Conservation (phyloP, 177 flowering plant genomes). For the Vitis hybrid region DNA sequence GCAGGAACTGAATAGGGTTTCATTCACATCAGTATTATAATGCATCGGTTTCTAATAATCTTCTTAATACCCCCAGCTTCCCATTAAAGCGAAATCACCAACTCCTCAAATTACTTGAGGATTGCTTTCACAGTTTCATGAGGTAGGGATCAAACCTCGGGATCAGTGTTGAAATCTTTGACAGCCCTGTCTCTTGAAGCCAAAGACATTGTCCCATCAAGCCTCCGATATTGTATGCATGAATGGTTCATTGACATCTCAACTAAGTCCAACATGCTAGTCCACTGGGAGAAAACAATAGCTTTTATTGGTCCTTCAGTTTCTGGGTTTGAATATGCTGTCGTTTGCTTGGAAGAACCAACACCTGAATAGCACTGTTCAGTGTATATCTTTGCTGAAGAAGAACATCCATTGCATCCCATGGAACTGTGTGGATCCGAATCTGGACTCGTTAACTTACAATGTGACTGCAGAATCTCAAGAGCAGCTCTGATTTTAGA, state of each 20-base stretch:
- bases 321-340: constrained; percentile 15
- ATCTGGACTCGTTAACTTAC: constrained; percentile 26
- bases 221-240: constrained; percentile 60
- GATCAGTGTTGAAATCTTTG: constrained; percentile 74
- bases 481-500: constrained; percentile 81
- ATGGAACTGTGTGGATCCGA: constrained; percentile 17
- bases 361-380: constrained; percentile 16
- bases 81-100: not conserved
- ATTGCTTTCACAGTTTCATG: not conserved
- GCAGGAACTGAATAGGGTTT: not conserved
- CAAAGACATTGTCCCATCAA: constrained; percentile 92
- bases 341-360: constrained; percentile 12
- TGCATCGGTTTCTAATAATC: not conserved
- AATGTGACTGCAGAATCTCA: constrained; percentile 54
- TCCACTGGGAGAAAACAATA: constrained; percentile 98
- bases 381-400: constrained; percentile 13
- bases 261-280: constrained; percentile 85
- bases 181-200: constrained; percentile 81
- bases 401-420: constrained; percentile 26
- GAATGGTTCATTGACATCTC: constrained; percentile 56
- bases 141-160: constrained; percentile 59
- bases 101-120: not conserved
- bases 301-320: constrained; percentile 56
- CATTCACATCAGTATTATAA: not conserved
- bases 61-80: not conserved